phyloP scores from a whole-genome alignment of 2,329 filamentous ascomycete species.

The Orbilia ellipsospora region DNA sequence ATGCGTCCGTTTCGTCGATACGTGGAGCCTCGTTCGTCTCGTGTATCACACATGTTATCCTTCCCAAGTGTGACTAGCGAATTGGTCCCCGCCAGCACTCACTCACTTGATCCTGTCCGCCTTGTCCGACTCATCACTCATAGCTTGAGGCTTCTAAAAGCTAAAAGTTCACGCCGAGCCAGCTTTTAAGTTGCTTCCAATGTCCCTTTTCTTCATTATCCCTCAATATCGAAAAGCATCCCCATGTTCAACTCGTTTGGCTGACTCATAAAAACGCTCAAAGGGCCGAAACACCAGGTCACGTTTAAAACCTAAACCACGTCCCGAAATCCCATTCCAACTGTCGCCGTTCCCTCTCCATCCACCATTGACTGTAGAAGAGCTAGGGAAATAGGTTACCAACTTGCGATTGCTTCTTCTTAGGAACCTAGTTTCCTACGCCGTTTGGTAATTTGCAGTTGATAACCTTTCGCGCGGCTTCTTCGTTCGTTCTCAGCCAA shows the following conservation, averaged over 20 bases:
- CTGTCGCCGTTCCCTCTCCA: not conserved
- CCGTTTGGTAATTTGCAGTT: no score
- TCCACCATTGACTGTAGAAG: not conserved
- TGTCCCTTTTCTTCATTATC: constrained; percentile 2
- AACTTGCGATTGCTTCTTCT: not conserved
- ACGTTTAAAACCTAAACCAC: constrained; percentile 45
- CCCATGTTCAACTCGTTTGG: constrained; percentile 1
- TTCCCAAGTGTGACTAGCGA: not conserved
- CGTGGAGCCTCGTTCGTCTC: constrained; percentile 13
- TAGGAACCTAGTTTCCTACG: no score
- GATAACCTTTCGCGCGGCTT: no score
- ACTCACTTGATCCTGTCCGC: constrained; percentile 3
- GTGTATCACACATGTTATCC: constrained; percentile 6
- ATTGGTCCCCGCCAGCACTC: not conserved
- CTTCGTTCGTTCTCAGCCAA: not conserved
- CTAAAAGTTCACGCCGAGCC: not conserved
- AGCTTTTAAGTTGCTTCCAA: not conserved
- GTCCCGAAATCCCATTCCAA: constrained; percentile 14
- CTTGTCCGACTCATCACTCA: constrained; percentile 10
- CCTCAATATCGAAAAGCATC: not conserved
- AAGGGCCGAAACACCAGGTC: constrained; percentile 39
- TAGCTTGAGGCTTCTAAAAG: not conserved
- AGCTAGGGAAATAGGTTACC: constrained; percentile 1
- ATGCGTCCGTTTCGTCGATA: constrained; percentile 12
- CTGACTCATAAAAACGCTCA: constrained; percentile 47